phyloP scores from a whole-genome alignment of 345 rosid genomes.

The Turritis glabra region DNA sequence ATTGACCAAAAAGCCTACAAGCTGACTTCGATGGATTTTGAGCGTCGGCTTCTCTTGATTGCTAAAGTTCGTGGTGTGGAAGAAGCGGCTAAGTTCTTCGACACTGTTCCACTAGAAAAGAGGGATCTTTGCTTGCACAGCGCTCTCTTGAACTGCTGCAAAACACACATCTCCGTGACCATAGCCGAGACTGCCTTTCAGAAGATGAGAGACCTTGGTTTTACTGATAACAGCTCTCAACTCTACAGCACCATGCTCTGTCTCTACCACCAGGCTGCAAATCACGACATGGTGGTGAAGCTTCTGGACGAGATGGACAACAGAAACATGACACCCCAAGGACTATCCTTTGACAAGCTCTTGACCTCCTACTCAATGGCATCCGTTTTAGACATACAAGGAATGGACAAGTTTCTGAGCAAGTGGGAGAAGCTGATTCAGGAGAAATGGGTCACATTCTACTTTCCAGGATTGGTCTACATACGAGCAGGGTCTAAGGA shows the following conservation, averaged over 20 bases:
- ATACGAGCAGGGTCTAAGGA: constrained; percentile 42
- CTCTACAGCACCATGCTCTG: constrained; percentile 51
- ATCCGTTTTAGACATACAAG: constrained; percentile 36
- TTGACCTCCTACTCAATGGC: constrained; percentile 44
- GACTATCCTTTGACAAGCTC: constrained; percentile 34
- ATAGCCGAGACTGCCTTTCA: constrained; percentile 49
- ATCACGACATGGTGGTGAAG: constrained; percentile 48
- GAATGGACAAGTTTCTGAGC: constrained; percentile 48
- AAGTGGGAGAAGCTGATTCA: constrained; percentile 40
- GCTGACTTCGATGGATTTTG: constrained; percentile 39
- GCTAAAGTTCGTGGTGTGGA: constrained; percentile 47
- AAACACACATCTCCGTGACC: constrained; percentile 27
- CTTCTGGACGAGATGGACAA: constrained; percentile 57
- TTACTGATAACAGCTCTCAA: constrained; percentile 2
- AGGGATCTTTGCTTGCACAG: constrained; percentile 40
- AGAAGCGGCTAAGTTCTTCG: constrained; percentile 45
- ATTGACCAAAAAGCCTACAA: constrained; percentile 17
- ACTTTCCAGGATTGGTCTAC: constrained; percentile 44
- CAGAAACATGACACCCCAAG: constrained; percentile 33
- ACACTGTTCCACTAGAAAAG: constrained; percentile 33
- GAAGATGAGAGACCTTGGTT: constrained; percentile 43
- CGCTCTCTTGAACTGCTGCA: constrained; percentile 52
- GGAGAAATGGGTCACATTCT: constrained; percentile 43
- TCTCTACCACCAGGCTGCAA: constrained; percentile 42
- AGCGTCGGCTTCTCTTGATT: constrained; percentile 48